Evolutionary conservation across 2,329 filamentous ascomycete species (phyloP).

Genomic region (Waltergamsia citrina): DNA sequence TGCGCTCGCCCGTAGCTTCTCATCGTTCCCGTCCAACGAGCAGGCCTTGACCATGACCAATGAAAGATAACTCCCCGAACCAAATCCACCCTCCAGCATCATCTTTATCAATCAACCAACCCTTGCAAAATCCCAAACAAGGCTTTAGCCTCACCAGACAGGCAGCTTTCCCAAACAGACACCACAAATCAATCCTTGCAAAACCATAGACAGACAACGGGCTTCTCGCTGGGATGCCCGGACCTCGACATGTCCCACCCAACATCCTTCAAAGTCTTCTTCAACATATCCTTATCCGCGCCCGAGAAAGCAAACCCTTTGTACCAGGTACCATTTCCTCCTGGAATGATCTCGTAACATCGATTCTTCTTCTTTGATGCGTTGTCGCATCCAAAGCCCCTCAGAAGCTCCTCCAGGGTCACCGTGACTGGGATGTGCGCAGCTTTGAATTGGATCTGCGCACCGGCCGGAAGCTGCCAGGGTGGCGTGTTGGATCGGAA

Average conservation of each 20-base stretch:
- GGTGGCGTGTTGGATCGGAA: slow-evolving; percentile 41
- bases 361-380: slow-evolving; percentile 39
- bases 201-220: slow-evolving; percentile 51
- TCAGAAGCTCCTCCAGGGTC: slow-evolving; percentile 46
- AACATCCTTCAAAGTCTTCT: slow-evolving; percentile 41
- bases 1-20: no score
- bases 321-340: slow-evolving; percentile 49
- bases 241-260: slow-evolving; percentile 48
- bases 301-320: slow-evolving; percentile 42
- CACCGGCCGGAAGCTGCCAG: slow-evolving; percentile 38
- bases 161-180: background rate
- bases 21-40: no score
- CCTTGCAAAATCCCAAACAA: background rate
- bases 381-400: slow-evolving; percentile 48
- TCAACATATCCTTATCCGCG: slow-evolving; percentile 35
- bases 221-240: slow-evolving; percentile 36
- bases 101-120: no score
- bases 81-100: no score
- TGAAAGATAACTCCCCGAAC: no score
- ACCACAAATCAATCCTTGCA: slow-evolving; percentile 35
- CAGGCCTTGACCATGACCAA: no score
- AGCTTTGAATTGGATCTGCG: slow-evolving; percentile 34
- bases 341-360: slow-evolving; percentile 45
- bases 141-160: background rate
- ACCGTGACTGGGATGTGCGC: slow-evolving; percentile 43